phyloP scores from a whole-genome alignment of 805 yeast genomes.

The Metschnikowia lochheadii region DNA sequence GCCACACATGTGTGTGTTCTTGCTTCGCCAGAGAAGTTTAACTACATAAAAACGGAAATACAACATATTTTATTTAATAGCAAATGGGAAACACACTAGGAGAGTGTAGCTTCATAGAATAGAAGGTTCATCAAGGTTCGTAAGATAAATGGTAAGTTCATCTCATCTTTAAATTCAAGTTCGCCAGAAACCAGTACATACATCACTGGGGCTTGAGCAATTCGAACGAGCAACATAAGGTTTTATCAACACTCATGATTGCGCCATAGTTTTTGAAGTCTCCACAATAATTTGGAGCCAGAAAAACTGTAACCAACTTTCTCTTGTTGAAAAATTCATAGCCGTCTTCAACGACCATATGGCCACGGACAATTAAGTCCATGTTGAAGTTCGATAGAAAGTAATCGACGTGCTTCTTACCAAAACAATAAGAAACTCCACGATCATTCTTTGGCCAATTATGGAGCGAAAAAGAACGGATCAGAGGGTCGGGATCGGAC shows the following conservation, averaged over 20 bases:
- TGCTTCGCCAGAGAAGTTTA: not conserved
- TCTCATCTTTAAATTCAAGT: not conserved
- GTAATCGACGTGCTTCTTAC: conserved; percentile 65
- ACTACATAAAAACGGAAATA: not conserved
- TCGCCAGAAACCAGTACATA: not conserved
- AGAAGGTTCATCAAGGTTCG: conserved; percentile 4
- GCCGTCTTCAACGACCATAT: conserved; percentile 88
- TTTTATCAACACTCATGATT: conserved; percentile 67
- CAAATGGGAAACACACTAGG: not conserved
- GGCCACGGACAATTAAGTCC: conserved; percentile 78
- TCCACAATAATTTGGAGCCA: conserved; percentile 83
- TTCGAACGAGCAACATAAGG: conserved; percentile 67
- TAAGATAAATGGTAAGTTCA: conserved; percentile 1
- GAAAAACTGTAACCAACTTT: conserved; percentile 71
- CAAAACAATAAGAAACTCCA: conserved; percentile 78
- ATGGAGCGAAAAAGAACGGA: conserved; percentile 28
- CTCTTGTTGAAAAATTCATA: conserved; percentile 76
- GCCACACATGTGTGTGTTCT: not conserved
- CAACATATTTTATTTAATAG: conserved; percentile 3
- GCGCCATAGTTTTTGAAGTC: conserved; percentile 80
- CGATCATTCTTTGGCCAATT: conserved; percentile 82
- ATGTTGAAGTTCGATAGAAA: conserved; percentile 64
- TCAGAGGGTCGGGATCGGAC: conserved; percentile 70
- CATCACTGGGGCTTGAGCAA: conserved; percentile 51
- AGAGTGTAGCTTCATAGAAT: not conserved